Evolutionary conservation across 192 early-diverging fungal species (phyloP), one percentile per base, ranked within the genome.

Genomic region (Linnemannia zychae): DNA sequence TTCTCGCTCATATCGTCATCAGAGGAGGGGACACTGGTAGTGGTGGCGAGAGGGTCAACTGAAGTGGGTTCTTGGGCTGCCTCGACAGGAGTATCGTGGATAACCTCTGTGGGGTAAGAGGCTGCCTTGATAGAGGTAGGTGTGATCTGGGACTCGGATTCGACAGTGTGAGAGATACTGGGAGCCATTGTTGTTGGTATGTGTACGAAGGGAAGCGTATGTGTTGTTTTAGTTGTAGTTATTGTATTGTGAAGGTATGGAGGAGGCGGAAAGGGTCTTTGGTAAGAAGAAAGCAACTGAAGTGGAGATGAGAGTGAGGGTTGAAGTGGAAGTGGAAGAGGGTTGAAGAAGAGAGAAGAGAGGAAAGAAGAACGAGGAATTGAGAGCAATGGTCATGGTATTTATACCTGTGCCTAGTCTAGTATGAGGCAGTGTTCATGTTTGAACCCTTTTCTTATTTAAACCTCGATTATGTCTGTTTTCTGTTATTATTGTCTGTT

Each of bases 41-140:
- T 70, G 20, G 80, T 82, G 18, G 68, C 16, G 17, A 82, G 57
- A 22, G 80, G 80, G 47, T 82, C 80, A 16, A 28, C 74, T 37
- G 40, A 60, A 22, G 16, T 7, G 38, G 36, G 57, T 28, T 63
- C 57, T 63, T 63, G 57, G 24, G 28, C 3, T 63, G 48, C 44
- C 9, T n/a, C 18, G 71, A 11, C 33, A 50, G 28, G 34, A 34
- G 13, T 20, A 50, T 36, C 47, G 49, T 20, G 6, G 49, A 7
- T 16, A 13, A 46, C 38, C 34, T 22, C 18, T 18, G 31, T 7
- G 47, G 20, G 16, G 22, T 18, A 11, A 49, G 48, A 36, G 33
- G 49, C 4, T 16, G 24, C 34, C 31, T 73, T 53, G 34, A 53
- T 5, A 53, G 48, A 20, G 71, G 71, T 49, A 52, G 57, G 28